Evolutionary conservation across 2,329 filamentous ascomycete species (phyloP), one percentile per base, ranked within the genome.

Genomic region (Macrophomina tecta): DNA sequence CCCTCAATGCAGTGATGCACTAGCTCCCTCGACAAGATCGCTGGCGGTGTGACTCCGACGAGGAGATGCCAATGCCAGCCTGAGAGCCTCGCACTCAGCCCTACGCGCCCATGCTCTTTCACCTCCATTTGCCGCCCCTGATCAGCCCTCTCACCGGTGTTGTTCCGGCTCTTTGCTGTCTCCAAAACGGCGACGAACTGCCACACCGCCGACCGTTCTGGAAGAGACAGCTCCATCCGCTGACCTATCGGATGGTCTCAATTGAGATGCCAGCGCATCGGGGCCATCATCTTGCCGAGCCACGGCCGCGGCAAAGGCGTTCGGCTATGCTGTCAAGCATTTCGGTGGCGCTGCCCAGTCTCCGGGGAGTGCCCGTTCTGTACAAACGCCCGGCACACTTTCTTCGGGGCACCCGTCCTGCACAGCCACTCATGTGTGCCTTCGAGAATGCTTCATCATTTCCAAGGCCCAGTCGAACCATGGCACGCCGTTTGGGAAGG

Each of bases 1-100:
- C 52, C 16, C 8, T 38, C 18, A 18, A 11, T 18, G 6, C 38
- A 38, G 23, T 12, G 16, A 23, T 18, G 40, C 56, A 60, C 23
- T 46, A 40, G 56, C 56, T 32, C 40, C 14, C 56, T 48, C 56
- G 46, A 60, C 56, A n/a, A 58, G 58, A 48, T 62, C 58, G 58
- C 58, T 62, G 58, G 58, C 58, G 42, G 58, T 62, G 58, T 62
- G 23, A 60, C 55, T 11, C 11, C 12, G 2, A 5, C 18, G 2
- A 5, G 52, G 52, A 14, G 52, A 18, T 40, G 32, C 52, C 16
- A 28, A 32, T 7, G 11, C 32, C 52, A 9, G n/a, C 34, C 5
- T 45, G 42, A 45, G 38, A 40, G 16, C 42, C 36, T 14, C n/a
- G 12, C 38, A 12, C 45, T 62, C 58, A 62, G 58, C 58, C 58